These are phyloP conservation scores for Sonneratia alba DNA, from an alignment of 345 rosid species.

Conservation along the genomic window DNA sequence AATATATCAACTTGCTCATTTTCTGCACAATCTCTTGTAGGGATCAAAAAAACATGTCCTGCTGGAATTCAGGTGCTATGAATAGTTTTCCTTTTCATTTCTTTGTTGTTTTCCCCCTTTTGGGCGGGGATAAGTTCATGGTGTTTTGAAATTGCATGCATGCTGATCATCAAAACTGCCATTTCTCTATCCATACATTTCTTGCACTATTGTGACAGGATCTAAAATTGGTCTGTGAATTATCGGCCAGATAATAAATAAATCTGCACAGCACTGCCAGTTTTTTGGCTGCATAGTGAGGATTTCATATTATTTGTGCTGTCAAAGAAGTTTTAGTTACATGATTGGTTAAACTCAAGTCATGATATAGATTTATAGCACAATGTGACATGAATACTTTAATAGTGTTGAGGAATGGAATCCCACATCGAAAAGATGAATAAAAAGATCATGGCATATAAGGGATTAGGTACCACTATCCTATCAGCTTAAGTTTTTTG, in stretches of 20 bases:
- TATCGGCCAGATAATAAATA: not conserved
- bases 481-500: too few relatives aligned
- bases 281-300: not conserved
- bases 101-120: not conserved
- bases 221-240: not conserved
- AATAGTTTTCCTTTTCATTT: conserved; percentile 1
- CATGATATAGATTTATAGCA: not conserved
- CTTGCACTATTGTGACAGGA: not conserved
- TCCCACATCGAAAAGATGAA: too few relatives aligned
- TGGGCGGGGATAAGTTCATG: not conserved
- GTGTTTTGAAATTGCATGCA: not conserved
- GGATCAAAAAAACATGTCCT: conserved; percentile 28
- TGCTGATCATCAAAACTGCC: not conserved
- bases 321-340: not conserved
- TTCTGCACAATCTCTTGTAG: conserved; percentile 27
- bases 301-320: not conserved
- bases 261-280: not conserved
- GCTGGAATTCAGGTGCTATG: conserved; percentile 38
- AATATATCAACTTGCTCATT: conserved; percentile 7
- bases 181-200: not conserved
- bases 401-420: not conserved
- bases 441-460: too few relatives aligned
- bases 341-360: not conserved
- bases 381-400: not conserved
- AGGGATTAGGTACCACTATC: too few relatives aligned